Evolutionary conservation across 2,329 filamentous ascomycete species (phyloP), one percentile per base, ranked within the genome.

Genomic region (Fusarium sp.): DNA sequence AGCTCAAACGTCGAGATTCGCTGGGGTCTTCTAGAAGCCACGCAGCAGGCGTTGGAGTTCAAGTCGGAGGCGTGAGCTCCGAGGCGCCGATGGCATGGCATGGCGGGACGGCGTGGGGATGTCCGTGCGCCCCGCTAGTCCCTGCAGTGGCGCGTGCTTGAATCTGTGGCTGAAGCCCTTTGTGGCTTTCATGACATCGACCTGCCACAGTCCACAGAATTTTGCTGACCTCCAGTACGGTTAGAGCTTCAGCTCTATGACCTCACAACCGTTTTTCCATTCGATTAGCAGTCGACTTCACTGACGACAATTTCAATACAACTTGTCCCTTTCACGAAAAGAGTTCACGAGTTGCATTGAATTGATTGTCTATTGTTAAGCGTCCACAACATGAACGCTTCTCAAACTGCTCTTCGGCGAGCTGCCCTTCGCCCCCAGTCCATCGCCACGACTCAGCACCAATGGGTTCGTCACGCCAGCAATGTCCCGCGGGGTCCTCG

Each of bases 391-490:
- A 83, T 84, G 82, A 83, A 80, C 61, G 70, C 79, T 48, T 79
- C 81, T 11, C 79, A 78, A 39, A 66, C 69, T 57, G 75, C 79
- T 35, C 76, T 83, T 45, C 74, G 81, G 45, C 78, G 78, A 45
- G 79, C 77, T 67, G 74, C 76, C 48, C 50, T 81, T 37, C 71
- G 75, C 48, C 77, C 77, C 54, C 74, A 72, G n/a, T 64, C 74
- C 45, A 64, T 75, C 27, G 63, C 71, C 63, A 64, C 75, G 59
- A 64, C 68, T 54, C 75, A 71, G 20, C 79, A 77, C 24, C 82
- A 81, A 76, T 82, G 80, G 79, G 64, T 69, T 68, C 81, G 82
- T 20, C 63, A 80, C 58, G 71, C 74, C 65, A 82, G 79, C 69
- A 73, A 71, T 48, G 54, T 72, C 16, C 72, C 73, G 22, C 70